phyloP scores from a whole-genome alignment of 257 asterid species.

The Anisodus acutangulus region DNA sequence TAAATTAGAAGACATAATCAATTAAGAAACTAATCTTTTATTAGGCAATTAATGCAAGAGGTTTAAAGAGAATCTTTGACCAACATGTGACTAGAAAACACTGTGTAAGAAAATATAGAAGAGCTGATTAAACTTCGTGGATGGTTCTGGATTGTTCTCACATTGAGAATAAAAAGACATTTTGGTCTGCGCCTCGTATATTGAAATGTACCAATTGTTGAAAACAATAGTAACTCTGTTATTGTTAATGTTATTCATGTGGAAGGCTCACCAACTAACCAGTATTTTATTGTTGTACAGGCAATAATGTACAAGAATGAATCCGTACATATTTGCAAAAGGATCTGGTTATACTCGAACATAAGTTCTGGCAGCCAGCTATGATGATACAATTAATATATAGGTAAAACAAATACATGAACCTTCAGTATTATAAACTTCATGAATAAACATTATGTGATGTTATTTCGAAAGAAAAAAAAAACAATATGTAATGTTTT shows the following conservation, averaged over 20 bases:
- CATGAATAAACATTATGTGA: not conserved
- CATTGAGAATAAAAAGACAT: not conserved
- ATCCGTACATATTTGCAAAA: not conserved
- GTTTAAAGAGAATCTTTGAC: slow-evolving; percentile 30
- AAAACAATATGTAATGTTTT: not conserved
- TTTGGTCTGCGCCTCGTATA: slow-evolving; percentile 16
- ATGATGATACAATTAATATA: not conserved
- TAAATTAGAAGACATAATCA: not conserved
- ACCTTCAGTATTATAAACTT: not conserved
- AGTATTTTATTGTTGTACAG: slow-evolving; percentile 20
- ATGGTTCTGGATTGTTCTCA: slow-evolving; percentile 30
- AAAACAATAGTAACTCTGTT: not conserved
- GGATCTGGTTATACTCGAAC: not conserved
- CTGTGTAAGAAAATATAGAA: not conserved
- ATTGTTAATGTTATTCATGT: slow-evolving; percentile 20
- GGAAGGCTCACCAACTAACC: slow-evolving; percentile 4
- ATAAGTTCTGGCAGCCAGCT: not conserved
- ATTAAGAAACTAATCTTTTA: slow-evolving; percentile 1
- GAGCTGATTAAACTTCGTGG: slow-evolving; percentile 19
- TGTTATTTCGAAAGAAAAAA: too few species aligned
- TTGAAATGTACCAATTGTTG: not conserved
- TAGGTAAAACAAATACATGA: too few species aligned
- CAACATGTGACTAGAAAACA: not conserved
- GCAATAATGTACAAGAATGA: not conserved
- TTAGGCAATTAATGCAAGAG: not conserved